These are phyloP conservation scores for Moricandia moricandioides DNA, from an alignment of 345 rosid species.

Conservation along the genomic window DNA sequence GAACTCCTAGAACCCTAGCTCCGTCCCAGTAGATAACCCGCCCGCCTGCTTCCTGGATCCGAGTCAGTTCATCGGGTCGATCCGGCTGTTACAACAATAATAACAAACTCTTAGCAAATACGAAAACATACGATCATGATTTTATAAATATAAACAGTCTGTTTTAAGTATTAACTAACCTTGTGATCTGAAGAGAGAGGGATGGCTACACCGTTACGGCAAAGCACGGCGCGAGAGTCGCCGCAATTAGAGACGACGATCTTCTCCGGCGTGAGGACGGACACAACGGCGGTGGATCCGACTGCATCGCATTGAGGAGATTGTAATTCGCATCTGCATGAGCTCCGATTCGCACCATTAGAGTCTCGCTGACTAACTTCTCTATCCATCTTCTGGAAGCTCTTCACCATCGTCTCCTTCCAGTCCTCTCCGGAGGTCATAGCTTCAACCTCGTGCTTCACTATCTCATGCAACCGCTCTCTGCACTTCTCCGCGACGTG, in stretches of 20 bases:
- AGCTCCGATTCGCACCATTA: conserved; percentile 14
- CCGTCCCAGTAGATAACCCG: conserved; percentile 92
- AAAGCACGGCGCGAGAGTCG: conserved; percentile 88
- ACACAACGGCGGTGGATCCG: conserved; percentile 82
- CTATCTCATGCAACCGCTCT: conserved; percentile 39
- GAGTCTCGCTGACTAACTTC: conserved; percentile 46
- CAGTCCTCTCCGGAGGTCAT: conserved; percentile 38
- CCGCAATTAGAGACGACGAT: conserved; percentile 80
- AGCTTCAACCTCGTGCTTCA: conserved; percentile 30
- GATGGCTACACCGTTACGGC: conserved; percentile 66
- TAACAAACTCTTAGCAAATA: background rate
- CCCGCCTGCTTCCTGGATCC: conserved; percentile 77
- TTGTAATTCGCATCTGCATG: conserved; percentile 72
- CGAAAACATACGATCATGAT: no score
- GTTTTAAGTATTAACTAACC: conserved; percentile 34
- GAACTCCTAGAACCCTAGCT: conserved; percentile 81
- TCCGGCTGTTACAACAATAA: conserved; percentile 56
- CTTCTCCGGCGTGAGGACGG: conserved; percentile 63
- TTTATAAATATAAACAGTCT: background rate
- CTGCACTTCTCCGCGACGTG: conserved; percentile 55
- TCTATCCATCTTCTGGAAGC: conserved; percentile 62
- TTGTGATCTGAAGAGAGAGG: conserved; percentile 82
- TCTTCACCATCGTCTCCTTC: conserved; percentile 54
- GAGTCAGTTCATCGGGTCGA: conserved; percentile 70
- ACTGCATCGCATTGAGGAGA: conserved; percentile 83